Evolutionary conservation across 2,329 filamentous ascomycete genomes (phyloP).

Genomic region (Xylaria digitata): DNA sequence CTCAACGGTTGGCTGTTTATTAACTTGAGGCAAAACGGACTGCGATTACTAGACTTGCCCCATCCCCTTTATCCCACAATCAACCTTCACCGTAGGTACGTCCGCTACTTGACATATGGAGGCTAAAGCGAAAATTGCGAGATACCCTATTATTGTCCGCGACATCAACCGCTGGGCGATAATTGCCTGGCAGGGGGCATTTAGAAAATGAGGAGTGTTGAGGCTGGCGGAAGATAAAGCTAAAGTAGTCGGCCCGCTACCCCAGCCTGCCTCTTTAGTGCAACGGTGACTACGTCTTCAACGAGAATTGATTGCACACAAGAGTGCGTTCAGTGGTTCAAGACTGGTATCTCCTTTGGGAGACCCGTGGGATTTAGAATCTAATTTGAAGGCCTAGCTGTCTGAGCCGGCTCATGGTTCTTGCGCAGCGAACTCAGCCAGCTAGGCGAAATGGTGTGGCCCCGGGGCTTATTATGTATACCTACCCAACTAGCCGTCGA

Average conservation of each 20-base stretch:
- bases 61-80: background rate
- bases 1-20: constrained; percentile 16
- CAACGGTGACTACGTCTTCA: constrained; percentile 2
- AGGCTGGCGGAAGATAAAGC: constrained; percentile 1
- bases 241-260: background rate
- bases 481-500: constrained; percentile 13
- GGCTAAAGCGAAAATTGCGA: background rate
- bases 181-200: constrained; percentile 5
- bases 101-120: constrained; percentile 1
- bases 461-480: constrained; percentile 19
- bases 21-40: constrained; percentile 5
- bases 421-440: background rate
- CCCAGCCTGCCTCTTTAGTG: background rate
- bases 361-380: background rate
- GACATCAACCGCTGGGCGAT: background rate
- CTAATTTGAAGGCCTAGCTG: background rate
- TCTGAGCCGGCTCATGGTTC: constrained; percentile 1
- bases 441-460: background rate
- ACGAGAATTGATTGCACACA: background rate
- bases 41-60: constrained; percentile 2
- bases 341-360: background rate
- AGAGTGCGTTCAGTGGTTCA: background rate
- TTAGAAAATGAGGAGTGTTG: constrained; percentile 4
- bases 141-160: background rate
- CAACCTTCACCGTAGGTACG: background rate